Evolutionary conservation across 192 early-diverging fungal genomes (phyloP).

Genomic region (Podila horticola): DNA sequence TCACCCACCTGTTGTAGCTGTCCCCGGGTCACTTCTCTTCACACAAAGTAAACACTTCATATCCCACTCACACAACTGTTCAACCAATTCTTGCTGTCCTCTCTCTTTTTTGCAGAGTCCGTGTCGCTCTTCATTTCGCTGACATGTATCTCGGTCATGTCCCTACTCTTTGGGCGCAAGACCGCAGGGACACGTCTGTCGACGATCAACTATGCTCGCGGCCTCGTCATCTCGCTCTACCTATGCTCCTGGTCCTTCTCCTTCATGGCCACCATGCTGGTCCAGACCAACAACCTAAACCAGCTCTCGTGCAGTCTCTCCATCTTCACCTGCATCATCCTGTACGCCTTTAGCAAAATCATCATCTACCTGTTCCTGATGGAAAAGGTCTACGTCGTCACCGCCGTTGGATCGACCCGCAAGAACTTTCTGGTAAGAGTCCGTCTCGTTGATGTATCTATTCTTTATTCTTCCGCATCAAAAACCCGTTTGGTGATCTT

Average conservation of each 20-base stretch:
- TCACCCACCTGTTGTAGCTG: background rate
- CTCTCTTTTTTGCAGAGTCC: background rate
- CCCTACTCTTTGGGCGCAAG: slow-evolving; percentile 3
- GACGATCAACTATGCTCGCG: slow-evolving; percentile 44
- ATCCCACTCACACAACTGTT: background rate
- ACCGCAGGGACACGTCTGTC: slow-evolving; percentile 6
- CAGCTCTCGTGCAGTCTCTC: background rate
- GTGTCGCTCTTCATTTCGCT: slow-evolving; percentile 2
- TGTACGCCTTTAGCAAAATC: slow-evolving; percentile 43
- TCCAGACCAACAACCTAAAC: slow-evolving; percentile 2
- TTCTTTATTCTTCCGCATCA: background rate
- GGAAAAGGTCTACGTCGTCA: slow-evolving; percentile 31
- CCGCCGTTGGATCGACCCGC: slow-evolving; percentile 6
- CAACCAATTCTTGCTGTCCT: background rate
- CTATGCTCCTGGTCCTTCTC: slow-evolving; percentile 49
- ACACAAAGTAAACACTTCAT: no score
- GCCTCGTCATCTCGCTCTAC: slow-evolving; percentile 44
- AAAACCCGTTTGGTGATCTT: no score
- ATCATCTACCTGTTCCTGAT: slow-evolving; percentile 51
- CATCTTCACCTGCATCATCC: slow-evolving; percentile 28
- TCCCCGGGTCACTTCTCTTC: background rate
- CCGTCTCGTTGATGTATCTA: background rate
- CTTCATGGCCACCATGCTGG: slow-evolving; percentile 22
- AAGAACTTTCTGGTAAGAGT: slow-evolving; percentile 20
- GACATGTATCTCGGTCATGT: slow-evolving; percentile 9